Evolutionary conservation across 208 protist genomes (phyloP), one percentile per base, ranked within the genome.

Genomic region (Angomonas deanei): DNA sequence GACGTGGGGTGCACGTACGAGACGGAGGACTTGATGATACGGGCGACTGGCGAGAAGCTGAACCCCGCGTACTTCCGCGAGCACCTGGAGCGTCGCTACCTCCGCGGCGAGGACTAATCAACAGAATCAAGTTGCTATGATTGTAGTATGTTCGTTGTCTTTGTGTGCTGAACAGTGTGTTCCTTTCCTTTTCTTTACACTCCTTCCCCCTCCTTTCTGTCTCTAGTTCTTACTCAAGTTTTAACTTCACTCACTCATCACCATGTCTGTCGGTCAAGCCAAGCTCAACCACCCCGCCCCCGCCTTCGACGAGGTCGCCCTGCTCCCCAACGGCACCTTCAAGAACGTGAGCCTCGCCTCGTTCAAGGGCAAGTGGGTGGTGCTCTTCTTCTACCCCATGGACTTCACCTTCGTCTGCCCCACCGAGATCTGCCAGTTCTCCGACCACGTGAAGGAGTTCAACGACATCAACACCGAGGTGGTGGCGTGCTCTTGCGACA

Each of bases 361-460:
- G 28, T 96, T 85, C 86, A 84, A 81, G 71, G 92, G 92, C 54
- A 94, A 92, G 68, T 97, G 88, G 68, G 60, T 97, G 24, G 86
- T 97, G 36, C 82, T 97, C 27, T 94, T 97, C 83, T 98, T 97
- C 79, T 97, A 97, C 68, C 92, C 94, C 32, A 64, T 96, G n/a
- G 95, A 97, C 74, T 98, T 97, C 77, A 97, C 94, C 52, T 98
- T 98, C 66, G 93, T 98, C 48, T 98, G 95, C 80, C 95, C 95
- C 32, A 98, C 93, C n/a, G 94, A 98, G 82, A 96, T 98, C 60
- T 84, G 93, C 70, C 88, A 93, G 46, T 98, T 97, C 86, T 84
- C 64, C 39, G 92, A 98, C 60, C 70, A 70, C 55, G 71, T 74
- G 39, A 82, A 86, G 49, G 80, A 97, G 70, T 98, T 98, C 81